Conservation (phyloP, 2,329 filamentous ascomycete species). For the Phaeosphaeria sp. region DNA sequence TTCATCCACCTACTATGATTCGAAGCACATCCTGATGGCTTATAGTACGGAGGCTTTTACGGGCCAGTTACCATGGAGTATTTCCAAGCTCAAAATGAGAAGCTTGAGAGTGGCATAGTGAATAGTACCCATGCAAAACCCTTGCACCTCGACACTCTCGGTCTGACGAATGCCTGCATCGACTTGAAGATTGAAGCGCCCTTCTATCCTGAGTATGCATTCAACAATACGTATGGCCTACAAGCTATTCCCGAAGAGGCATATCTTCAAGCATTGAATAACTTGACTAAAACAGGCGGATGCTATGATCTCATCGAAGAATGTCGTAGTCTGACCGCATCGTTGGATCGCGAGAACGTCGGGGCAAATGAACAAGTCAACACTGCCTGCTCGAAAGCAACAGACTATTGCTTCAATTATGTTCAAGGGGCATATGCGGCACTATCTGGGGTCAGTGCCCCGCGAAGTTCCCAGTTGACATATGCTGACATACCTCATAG, state of each 20-base stretch:
- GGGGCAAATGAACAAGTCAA: neutral
- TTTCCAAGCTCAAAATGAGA: constrained; percentile 61
- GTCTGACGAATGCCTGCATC: constrained; percentile 52
- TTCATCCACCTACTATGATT: neutral
- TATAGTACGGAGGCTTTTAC: constrained; percentile 60
- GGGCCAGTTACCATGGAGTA: constrained; percentile 61
- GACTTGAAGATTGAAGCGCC: constrained; percentile 55
- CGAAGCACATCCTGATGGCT: neutral
- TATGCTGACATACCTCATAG: constrained; percentile 43
- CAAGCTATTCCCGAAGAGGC: constrained; percentile 51
- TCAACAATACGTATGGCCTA: constrained; percentile 64
- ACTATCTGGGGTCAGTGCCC: constrained; percentile 43
- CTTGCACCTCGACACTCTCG: constrained; percentile 54
- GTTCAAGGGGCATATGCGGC: constrained; percentile 40
- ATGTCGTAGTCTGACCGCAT: constrained; percentile 47
- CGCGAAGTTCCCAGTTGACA: neutral
- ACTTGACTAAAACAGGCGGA: constrained; percentile 52
- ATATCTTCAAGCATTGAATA: constrained; percentile 49
- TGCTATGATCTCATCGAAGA: constrained; percentile 58
- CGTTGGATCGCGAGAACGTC: neutral
- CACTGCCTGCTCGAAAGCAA: constrained; percentile 58
- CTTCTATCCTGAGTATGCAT: constrained; percentile 57
- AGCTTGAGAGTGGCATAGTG: constrained; percentile 48
- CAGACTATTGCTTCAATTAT: constrained; percentile 58
- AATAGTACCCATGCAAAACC: constrained; percentile 37